A percentile compares a stretch with the other conserved stretches of the same genome.
Conservation (phyloP, 306 rosid genomes). For the Citrullus amarus region DNA sequence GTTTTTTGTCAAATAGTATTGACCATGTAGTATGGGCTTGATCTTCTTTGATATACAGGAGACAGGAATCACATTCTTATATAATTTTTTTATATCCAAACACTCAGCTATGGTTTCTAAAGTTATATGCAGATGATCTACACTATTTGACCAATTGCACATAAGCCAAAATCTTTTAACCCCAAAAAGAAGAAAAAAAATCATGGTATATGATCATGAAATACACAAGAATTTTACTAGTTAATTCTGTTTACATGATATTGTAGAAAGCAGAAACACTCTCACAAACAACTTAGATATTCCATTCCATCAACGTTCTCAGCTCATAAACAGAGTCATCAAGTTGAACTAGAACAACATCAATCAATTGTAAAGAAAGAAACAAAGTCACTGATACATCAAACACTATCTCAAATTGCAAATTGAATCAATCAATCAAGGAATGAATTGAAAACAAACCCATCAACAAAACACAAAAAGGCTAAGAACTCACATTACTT, state of each 20-base stretch:
- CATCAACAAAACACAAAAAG: neutral
- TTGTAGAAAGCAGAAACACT: neutral
- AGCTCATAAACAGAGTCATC: neutral
- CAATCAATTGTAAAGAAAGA: neutral
- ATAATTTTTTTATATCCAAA: neutral
- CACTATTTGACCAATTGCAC: neutral
- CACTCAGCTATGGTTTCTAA: neutral
- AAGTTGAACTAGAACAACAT: neutral
- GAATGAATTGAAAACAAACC: slow-evolving; percentile 11
- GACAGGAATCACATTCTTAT: neutral
- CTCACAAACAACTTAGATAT: neutral
- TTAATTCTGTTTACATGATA: neutral
- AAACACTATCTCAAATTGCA: neutral
- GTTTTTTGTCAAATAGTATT: neutral
- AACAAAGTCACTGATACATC: neutral
- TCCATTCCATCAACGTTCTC: neutral
- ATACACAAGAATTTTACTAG: neutral
- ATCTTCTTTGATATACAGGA: neutral
- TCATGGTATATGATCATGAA: neutral
- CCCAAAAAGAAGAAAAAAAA: neutral
- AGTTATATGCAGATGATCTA: neutral
- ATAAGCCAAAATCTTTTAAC: neutral
- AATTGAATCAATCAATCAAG: slow-evolving; percentile 8
- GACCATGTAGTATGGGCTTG: neutral
- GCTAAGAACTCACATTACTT: slow-evolving; percentile 53